These are phyloP conservation scores for Sporothrix humicola DNA, from an alignment of 2,329 filamentous ascomycete genomes.

Conservation along the genomic window DNA sequence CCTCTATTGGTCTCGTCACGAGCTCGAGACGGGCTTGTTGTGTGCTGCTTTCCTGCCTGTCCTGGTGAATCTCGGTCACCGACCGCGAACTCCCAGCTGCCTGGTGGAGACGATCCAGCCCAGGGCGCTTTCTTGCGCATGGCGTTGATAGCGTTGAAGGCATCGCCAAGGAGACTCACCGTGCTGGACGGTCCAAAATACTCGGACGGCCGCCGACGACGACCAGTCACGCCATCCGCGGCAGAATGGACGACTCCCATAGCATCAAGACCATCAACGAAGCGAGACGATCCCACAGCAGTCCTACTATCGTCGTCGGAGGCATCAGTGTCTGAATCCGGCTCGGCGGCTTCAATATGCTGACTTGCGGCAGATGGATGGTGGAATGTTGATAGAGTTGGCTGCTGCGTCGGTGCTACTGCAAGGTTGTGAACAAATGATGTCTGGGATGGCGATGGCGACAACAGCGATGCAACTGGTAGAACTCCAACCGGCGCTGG, in stretches of 20 bases:
- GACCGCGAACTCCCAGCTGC: neutral
- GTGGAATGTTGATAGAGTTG: neutral
- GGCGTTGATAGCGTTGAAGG: neutral
- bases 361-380: neutral
- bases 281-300: neutral
- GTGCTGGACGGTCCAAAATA: constrained; percentile 21
- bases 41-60: neutral
- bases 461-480: neutral
- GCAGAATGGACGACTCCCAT: constrained; percentile 3
- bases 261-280: neutral
- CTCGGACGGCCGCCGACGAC: neutral
- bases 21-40: neutral
- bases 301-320: neutral
- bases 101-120: neutral
- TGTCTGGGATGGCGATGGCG: neutral
- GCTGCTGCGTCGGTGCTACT: neutral
- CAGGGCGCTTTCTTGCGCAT: neutral
- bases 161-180: neutral
- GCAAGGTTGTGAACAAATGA: neutral
- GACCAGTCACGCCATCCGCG: neutral
- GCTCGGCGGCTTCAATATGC: neutral
- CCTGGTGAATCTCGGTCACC: neutral
- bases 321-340: neutral
- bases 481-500: too few relatives aligned
- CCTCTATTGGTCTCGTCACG: neutral